Evolutionary conservation across 768 basidiomycete genomes (phyloP).

Genomic region (Boletus tomentosulus): DNA sequence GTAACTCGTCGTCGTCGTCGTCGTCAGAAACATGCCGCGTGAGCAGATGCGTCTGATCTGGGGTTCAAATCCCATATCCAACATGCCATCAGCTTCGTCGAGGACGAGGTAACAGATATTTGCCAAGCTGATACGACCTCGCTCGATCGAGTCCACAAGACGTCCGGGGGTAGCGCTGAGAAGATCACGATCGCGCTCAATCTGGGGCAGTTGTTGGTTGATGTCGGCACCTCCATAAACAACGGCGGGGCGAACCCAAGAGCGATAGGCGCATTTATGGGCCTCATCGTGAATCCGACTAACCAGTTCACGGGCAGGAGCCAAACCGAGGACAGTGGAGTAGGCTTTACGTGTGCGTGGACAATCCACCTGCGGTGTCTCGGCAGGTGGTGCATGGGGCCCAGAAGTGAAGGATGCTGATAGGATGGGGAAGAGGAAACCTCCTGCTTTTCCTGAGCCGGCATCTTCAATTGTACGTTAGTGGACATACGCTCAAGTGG

Average conservation of each 20-base stretch:
- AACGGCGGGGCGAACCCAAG: conserved; percentile 98
- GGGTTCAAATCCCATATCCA: conserved; percentile 99
- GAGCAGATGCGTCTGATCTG: conserved; percentile 97
- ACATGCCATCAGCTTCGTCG: conserved; percentile 99
- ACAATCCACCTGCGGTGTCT: conserved; percentile 45
- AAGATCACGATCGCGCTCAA: conserved; percentile 96
- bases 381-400: conserved; percentile 66
- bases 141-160: conserved; percentile 96
- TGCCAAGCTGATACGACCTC: conserved; percentile 91
- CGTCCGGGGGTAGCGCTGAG: conserved; percentile 97
- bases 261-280: conserved; percentile 97
- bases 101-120: conserved; percentile 98
- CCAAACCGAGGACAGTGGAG: conserved; percentile 95
- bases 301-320: conserved; percentile 97
- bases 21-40: no score
- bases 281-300: conserved; percentile 99
- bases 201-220: conserved; percentile 85
- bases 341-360: conserved; percentile 82
- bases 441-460: conserved; percentile 99
- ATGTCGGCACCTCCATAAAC: conserved; percentile 99
- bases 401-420: conserved; percentile 87
- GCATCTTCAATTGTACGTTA: conserved; percentile 55
- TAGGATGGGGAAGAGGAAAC: conserved; percentile 98
- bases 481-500: conserved; percentile 10
- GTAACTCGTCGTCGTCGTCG: no score